Evolutionary conservation across 2,329 filamentous ascomycete genomes (phyloP).

Genomic region (Sclerotinia glacialis): DNA sequence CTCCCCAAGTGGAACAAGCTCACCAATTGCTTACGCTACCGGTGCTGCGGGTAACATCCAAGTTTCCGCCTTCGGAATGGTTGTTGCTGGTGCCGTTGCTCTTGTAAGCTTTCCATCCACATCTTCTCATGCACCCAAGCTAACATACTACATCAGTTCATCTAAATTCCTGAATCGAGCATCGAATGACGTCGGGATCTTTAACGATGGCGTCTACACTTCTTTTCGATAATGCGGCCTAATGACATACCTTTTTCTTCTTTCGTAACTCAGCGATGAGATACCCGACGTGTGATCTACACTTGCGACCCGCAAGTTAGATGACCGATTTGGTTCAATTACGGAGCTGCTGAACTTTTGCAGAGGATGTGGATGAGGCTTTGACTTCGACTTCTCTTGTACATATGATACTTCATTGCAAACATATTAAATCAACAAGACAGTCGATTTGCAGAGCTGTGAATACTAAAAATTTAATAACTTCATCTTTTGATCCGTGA

Average conservation of each 20-base stretch:
- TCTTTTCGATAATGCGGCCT: conserved; percentile 29
- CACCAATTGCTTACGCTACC: conserved; percentile 36
- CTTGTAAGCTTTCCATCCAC: conserved; percentile 33
- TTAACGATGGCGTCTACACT: conserved; percentile 26
- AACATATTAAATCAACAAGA: conserved; percentile 8
- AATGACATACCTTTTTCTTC: conserved; percentile 32
- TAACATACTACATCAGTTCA: conserved; percentile 32
- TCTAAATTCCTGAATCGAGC: conserved; percentile 34
- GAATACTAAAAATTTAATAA: conserved; percentile 12
- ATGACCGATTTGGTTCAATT: conserved; percentile 14
- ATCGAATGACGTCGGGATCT: conserved; percentile 29
- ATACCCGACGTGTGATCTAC: conserved; percentile 31
- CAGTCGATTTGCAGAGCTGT: conserved; percentile 5
- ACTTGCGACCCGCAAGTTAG: conserved; percentile 28
- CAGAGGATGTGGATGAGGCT: conserved; percentile 23
- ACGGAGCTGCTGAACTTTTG: conserved; percentile 20
- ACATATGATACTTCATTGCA: conserved; percentile 22
- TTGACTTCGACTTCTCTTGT: conserved; percentile 22
- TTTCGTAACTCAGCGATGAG: conserved; percentile 25
- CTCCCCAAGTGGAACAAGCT: conserved; percentile 30
- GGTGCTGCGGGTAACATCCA: conserved; percentile 36
- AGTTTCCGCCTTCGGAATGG: conserved; percentile 37
- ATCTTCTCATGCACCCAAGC: neutral
- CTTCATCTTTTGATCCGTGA: neutral
- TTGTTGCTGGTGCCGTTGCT: conserved; percentile 40